These are phyloP conservation scores for Yarrowia sp. DNA, from an alignment of 805 yeast species.

Conservation along the genomic window DNA sequence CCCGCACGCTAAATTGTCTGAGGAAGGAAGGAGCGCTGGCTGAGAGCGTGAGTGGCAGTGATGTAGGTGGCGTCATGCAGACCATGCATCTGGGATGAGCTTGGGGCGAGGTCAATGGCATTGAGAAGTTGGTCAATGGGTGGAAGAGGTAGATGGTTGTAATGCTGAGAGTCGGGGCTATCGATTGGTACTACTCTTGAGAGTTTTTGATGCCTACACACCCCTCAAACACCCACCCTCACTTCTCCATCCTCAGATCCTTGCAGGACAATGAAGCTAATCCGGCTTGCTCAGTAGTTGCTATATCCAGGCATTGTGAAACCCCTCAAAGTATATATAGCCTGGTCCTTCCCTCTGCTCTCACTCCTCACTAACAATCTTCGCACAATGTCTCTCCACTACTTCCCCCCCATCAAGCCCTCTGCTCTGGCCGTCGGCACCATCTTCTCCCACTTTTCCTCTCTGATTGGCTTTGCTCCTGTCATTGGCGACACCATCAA, in stretches of 20 bases:
- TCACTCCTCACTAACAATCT: background rate
- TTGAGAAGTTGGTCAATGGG: no score
- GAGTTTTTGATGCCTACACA: no score
- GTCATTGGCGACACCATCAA: constrained; percentile 52
- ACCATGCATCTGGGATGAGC: constrained; percentile 25
- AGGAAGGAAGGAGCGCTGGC: background rate
- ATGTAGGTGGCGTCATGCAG: constrained; percentile 25
- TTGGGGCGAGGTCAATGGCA: constrained; percentile 4
- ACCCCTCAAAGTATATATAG: constrained; percentile 39
- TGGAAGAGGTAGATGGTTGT: background rate
- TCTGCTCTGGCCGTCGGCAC: constrained; percentile 54
- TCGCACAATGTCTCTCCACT: constrained; percentile 44
- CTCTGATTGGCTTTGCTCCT: constrained; percentile 51
- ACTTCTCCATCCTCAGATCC: no score
- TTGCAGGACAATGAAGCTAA: constrained; percentile 2
- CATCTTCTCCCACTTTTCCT: constrained; percentile 50
- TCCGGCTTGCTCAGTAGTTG: constrained; percentile 25
- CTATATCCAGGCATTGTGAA: constrained; percentile 16
- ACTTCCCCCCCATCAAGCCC: constrained; percentile 42
- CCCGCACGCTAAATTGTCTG: background rate
- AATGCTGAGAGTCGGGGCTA: no score
- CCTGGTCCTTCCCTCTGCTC: background rate
- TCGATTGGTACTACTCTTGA: background rate
- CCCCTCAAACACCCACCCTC: background rate
- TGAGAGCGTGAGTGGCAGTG: background rate